These are phyloP conservation scores for Aegilops bicornis DNA, from an alignment of 176 grass and related monocot genomes.

Conservation along the genomic window DNA sequence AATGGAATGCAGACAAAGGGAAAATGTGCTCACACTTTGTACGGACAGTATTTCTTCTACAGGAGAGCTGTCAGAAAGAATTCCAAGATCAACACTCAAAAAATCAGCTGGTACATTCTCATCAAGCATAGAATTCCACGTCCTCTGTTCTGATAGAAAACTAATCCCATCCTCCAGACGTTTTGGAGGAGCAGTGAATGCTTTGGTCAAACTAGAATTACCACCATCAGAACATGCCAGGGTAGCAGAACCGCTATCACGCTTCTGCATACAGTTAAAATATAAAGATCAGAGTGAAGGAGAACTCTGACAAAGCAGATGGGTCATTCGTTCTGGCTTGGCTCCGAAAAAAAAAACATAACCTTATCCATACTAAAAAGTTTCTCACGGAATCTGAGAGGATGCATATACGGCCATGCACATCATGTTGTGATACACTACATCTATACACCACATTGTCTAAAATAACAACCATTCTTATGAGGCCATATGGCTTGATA, in stretches of 20 bases:
- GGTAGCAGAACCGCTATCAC: slow-evolving; percentile 58
- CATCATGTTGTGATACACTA: background rate
- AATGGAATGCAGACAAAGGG: slow-evolving; percentile 11
- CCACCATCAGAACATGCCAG: slow-evolving; percentile 80
- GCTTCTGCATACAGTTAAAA: slow-evolving; percentile 49
- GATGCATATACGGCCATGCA: background rate
- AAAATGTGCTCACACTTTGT: slow-evolving; percentile 21
- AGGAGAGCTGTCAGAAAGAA: slow-evolving; percentile 52
- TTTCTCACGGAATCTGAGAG: background rate
- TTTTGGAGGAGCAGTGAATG: slow-evolving; percentile 58
- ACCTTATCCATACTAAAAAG: slow-evolving; percentile 4
- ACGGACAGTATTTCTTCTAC: slow-evolving; percentile 60
- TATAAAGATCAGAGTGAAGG: slow-evolving; percentile 1
- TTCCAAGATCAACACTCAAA: slow-evolving; percentile 56
- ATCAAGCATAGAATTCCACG: slow-evolving; percentile 65
- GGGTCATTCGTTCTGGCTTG: slow-evolving; percentile 5
- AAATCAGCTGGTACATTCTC: slow-evolving; percentile 72
- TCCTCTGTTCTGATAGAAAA: slow-evolving; percentile 68
- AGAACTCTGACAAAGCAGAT: slow-evolving; percentile 4
- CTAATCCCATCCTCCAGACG: slow-evolving; percentile 71
- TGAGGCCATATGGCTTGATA: background rate
- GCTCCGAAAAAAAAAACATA: background rate
- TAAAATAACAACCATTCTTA: background rate
- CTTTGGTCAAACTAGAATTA: slow-evolving; percentile 80
- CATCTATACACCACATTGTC: background rate